Evolutionary conservation across 1,139 yeast genomes (phyloP).

Genomic region (Suhomyces bokatorum): DNA sequence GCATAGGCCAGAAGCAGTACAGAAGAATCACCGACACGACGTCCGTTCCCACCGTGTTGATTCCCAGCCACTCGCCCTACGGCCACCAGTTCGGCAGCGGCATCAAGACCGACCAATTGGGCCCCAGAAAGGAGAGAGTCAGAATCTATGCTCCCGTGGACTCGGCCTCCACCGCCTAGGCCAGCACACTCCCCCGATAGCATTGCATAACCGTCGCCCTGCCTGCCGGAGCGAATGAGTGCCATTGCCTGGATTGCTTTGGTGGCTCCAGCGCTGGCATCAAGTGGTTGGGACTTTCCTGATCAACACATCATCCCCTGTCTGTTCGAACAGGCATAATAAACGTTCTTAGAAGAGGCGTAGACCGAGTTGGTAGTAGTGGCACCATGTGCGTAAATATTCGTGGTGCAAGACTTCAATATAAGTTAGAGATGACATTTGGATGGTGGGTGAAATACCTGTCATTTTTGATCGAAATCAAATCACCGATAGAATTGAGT

Average conservation of each 20-base stretch:
- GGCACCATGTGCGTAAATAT: neutral
- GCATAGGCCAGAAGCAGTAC: constrained; percentile 46
- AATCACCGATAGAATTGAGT: no score
- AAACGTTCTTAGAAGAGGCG: neutral
- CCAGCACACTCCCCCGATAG: neutral
- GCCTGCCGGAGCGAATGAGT: constrained; percentile 4
- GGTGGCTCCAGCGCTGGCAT: constrained; percentile 3
- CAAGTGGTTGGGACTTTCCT: neutral
- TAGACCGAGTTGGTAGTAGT: neutral
- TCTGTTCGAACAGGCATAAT: constrained; percentile 2
- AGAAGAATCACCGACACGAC: constrained; percentile 36
- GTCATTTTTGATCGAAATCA: no score
- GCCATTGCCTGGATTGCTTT: constrained; percentile 3
- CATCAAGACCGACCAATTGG: constrained; percentile 45
- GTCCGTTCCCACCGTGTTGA: constrained; percentile 34
- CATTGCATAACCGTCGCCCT: constrained; percentile 4
- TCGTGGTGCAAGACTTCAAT: neutral
- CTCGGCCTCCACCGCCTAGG: constrained; percentile 5
- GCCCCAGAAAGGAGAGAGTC: constrained; percentile 49
- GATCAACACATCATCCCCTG: neutral
- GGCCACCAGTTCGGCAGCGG: constrained; percentile 50
- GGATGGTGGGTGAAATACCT: no score
- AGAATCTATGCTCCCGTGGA: constrained; percentile 42
- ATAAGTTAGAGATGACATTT: no score
- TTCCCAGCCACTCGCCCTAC: constrained; percentile 46